Percentiles rank a stretch among this genome's conserved stretches.
These are phyloP conservation scores for Colletotrichum agaves DNA, from an alignment of 2,329 filamentous ascomycete species.

Conservation along the genomic window DNA sequence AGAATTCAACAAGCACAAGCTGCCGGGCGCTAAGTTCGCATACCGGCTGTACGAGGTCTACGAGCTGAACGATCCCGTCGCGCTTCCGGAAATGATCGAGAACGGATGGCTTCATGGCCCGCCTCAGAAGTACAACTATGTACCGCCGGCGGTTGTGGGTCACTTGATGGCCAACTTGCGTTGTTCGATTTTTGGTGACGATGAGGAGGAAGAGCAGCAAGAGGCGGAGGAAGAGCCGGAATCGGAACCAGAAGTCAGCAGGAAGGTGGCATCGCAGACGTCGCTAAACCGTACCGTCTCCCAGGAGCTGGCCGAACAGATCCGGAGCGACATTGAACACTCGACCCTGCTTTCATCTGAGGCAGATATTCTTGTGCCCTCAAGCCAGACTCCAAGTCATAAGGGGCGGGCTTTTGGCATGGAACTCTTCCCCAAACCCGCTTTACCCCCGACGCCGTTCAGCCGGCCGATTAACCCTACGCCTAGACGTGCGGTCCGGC, in stretches of 20 bases:
- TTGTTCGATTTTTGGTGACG: slow-evolving; percentile 57
- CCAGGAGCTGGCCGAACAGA: slow-evolving; percentile 63
- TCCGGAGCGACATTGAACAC: slow-evolving; percentile 54
- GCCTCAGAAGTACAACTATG: slow-evolving; percentile 62
- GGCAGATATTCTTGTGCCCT: slow-evolving; percentile 47
- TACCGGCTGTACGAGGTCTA: slow-evolving; percentile 69
- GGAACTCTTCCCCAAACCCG: slow-evolving; percentile 30
- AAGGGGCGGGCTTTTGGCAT: slow-evolving; percentile 20
- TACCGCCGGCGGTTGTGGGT: slow-evolving; percentile 67
- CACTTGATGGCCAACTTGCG: slow-evolving; percentile 68
- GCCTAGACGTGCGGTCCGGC: slow-evolving; percentile 31
- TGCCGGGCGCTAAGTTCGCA: slow-evolving; percentile 54
- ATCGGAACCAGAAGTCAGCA: slow-evolving; percentile 4
- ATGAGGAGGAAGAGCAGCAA: slow-evolving; percentile 40
- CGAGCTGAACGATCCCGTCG: slow-evolving; percentile 69
- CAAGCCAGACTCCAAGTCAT: slow-evolving; percentile 41
- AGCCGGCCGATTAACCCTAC: slow-evolving; percentile 34
- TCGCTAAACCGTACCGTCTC: slow-evolving; percentile 50
- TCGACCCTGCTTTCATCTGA: slow-evolving; percentile 47
- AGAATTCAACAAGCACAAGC: slow-evolving; percentile 58
- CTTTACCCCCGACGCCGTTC: slow-evolving; percentile 31
- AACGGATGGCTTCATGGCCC: slow-evolving; percentile 64
- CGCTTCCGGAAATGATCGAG: slow-evolving; percentile 60
- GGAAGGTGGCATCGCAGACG: slow-evolving; percentile 17
- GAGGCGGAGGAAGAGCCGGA: slow-evolving; percentile 26